Evolutionary conservation across 805 yeast species (phyloP), one percentile per base, ranked within the genome.

Genomic region (Hanseniaspora opuntiae): DNA sequence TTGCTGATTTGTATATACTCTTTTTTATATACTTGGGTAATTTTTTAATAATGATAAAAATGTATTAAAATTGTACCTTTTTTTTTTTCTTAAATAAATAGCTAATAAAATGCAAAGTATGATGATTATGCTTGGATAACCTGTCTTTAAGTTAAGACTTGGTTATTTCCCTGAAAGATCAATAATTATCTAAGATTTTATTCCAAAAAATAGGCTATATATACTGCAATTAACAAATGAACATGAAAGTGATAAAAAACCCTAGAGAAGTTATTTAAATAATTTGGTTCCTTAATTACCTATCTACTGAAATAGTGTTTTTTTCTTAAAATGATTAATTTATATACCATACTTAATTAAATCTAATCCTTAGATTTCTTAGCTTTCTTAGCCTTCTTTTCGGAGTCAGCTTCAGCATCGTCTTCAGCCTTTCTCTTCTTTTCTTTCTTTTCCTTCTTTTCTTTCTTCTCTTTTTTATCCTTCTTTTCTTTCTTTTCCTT

Each of bases 401-500:
- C 66, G 35, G 62, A 61, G 41, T 58, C 56, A 24, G 59, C 65
- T n/a, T 61, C 67, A 41, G 58, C 65, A 47, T 63, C 70, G 36
- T 62, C 67, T 58, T 61, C 61, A 53, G 61, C 62, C 62, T 61
- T 60, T 55, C 62, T 66, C 53, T 61, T 62, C 68, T 71, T 71
- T 61, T 71, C 71, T 67, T 73, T 72, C 72, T 71, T 72, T 55
- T 70, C 74, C 68, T 78, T 73, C 71, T 77, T 76, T 61, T 71
- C 73, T 69, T 73, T 74, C 63, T 75, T 72, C 53, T 74, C 76
- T 60, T 76, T 74, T 64, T 76, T 75, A 56, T 73, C 73, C 67
- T 76, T 74, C 65, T 76, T 72, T 58, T 73, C 76, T 70, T 79
- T 77, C 67, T 78, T 77, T 63, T 78, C 78, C 75, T 81, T 77